Percentiles rank a stretch among this genome's conserved stretches.
phyloP scores from a whole-genome alignment of 768 basidiomycete genomes.

The Tulasnella sp. region DNA sequence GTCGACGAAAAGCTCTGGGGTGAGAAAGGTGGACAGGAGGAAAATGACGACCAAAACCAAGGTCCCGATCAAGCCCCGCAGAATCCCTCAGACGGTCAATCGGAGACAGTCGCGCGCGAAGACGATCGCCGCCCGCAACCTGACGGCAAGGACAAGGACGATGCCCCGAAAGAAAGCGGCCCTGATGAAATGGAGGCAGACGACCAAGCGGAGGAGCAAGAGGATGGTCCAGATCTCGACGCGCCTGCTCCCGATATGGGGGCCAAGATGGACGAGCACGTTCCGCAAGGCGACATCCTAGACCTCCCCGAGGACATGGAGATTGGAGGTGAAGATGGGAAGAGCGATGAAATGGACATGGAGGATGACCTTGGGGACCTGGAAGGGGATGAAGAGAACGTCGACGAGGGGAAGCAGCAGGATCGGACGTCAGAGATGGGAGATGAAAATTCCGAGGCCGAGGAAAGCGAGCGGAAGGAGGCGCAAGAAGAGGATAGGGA shows the following conservation, averaged over 20 bases:
- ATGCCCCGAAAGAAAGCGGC: constrained; percentile 35
- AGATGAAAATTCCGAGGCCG: constrained; percentile 40
- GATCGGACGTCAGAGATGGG: constrained; percentile 6
- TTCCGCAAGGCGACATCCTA: constrained; percentile 76
- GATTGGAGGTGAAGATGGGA: constrained; percentile 42
- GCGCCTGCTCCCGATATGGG: constrained; percentile 46
- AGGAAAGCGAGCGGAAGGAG: constrained; percentile 40
- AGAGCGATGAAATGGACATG: constrained; percentile 36
- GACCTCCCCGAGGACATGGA: constrained; percentile 88
- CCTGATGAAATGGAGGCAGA: constrained; percentile 36
- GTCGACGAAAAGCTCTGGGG: constrained; percentile 98
- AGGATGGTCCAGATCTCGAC: constrained; percentile 46
- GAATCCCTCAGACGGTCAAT: constrained; percentile 53
- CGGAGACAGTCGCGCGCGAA: constrained; percentile 79
- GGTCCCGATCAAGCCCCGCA: constrained; percentile 52
- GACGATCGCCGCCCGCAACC: constrained; percentile 41
- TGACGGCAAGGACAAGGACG: constrained; percentile 39
- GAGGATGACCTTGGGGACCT: constrained; percentile 38
- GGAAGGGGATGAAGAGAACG: constrained; percentile 33
- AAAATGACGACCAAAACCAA: neutral
- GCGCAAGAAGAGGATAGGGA: constrained; percentile 36
- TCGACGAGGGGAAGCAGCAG: neutral
- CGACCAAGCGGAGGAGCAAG: constrained; percentile 43
- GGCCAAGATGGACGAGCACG: constrained; percentile 64
- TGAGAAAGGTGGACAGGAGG: constrained; percentile 63